Evolutionary conservation across 1,139 yeast species (phyloP).

Genomic region (Kodamaea fungicola): DNA sequence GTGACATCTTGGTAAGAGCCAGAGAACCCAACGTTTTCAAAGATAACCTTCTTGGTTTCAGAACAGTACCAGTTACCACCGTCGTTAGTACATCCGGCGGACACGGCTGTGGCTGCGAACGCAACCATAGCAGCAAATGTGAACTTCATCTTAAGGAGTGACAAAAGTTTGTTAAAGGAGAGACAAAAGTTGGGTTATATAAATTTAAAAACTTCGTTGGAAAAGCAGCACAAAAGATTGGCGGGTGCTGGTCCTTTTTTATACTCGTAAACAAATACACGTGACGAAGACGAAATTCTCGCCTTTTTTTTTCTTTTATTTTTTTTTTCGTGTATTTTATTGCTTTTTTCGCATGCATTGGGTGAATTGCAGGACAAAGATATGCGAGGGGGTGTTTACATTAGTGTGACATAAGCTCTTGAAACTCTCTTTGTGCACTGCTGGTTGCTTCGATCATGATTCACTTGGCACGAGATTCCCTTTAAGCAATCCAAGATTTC

Average conservation of each 20-base stretch:
- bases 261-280: slow-evolving; percentile 1
- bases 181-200: slow-evolving; percentile 8
- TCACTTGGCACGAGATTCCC: too few relatives aligned
- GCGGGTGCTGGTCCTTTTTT: slow-evolving; percentile 2
- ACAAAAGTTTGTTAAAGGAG: slow-evolving; percentile 8
- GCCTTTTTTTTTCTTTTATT: slow-evolving; percentile 1
- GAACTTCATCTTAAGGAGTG: slow-evolving; percentile 19
- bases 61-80: slow-evolving; percentile 84
- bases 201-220: slow-evolving; percentile 1
- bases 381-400: too few relatives aligned
- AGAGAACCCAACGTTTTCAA: slow-evolving; percentile 62
- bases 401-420: too few relatives aligned
- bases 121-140: slow-evolving; percentile 24
- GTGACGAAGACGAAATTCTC: slow-evolving; percentile 1
- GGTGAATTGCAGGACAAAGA: too few relatives aligned
- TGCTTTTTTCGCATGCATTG: neutral
- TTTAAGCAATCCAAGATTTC: too few relatives aligned
- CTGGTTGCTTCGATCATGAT: too few relatives aligned
- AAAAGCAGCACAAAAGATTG: neutral
- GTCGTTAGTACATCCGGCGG: slow-evolving; percentile 41
- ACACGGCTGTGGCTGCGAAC: slow-evolving; percentile 27
- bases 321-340: slow-evolving; percentile 1
- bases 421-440: too few relatives aligned
- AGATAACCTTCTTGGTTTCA: slow-evolving; percentile 63
- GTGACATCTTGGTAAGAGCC: slow-evolving; percentile 65